Conservation (phyloP, 768 basidiomycete species). For the Boletus vinaceobasis region DNA sequence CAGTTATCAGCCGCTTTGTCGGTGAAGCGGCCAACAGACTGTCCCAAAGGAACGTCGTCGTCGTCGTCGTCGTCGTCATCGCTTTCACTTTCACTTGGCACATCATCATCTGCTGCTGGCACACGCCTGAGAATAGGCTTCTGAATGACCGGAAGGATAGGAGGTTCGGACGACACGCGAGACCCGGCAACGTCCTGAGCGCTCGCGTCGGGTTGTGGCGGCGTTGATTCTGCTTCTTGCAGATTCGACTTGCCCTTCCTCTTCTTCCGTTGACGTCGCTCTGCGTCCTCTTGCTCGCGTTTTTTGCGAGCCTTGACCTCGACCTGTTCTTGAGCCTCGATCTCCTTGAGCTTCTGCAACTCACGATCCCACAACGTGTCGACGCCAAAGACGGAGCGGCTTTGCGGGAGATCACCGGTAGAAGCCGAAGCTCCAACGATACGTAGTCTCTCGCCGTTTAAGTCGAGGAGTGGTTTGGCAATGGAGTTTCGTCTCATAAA, state of each 20-base stretch:
- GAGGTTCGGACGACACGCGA: slow-evolving; percentile 22
- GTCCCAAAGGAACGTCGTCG: slow-evolving; percentile 23
- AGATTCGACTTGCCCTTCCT: slow-evolving; percentile 44
- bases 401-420: slow-evolving; percentile 37
- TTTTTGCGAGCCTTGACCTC: slow-evolving; percentile 52
- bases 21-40: slow-evolving; percentile 11
- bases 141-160: slow-evolving; percentile 35
- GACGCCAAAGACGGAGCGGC: slow-evolving; percentile 86
- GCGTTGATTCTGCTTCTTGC: slow-evolving; percentile 39
- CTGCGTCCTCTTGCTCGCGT: slow-evolving; percentile 45
- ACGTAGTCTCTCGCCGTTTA: slow-evolving; percentile 42
- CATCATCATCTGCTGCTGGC: slow-evolving; percentile 35
- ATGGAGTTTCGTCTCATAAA: slow-evolving; percentile 51
- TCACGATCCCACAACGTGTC: slow-evolving; percentile 94
- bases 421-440: slow-evolving; percentile 31
- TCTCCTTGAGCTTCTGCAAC: slow-evolving; percentile 72
- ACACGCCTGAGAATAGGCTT: slow-evolving; percentile 31
- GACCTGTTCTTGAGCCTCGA: slow-evolving; percentile 64
- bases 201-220: slow-evolving; percentile 30
- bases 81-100: slow-evolving; percentile 52
- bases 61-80: slow-evolving; percentile 35
- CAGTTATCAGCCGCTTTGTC: slow-evolving; percentile 34
- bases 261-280: slow-evolving; percentile 32
- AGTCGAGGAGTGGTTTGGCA: slow-evolving; percentile 64
- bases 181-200: slow-evolving; percentile 27